Evolutionary conservation across 106 monocot species (phyloP).

Genomic region (Allium sativum): DNA sequence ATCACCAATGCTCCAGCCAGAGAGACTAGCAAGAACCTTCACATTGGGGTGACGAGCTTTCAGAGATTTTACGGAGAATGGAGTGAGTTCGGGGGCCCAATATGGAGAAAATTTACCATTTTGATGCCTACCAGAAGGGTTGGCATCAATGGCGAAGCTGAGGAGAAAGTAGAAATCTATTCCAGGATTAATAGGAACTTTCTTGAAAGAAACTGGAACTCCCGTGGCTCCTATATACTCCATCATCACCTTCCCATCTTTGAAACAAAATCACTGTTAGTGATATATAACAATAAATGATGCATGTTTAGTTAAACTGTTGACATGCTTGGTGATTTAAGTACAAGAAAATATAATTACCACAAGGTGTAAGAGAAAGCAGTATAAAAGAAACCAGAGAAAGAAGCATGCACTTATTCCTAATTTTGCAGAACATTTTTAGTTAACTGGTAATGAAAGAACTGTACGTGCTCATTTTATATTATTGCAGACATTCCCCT

Average conservation of each 20-base stretch:
- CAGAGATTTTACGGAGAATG: slow-evolving; percentile 11
- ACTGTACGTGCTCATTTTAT: no score
- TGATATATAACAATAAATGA: no score
- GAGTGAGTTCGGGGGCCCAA: slow-evolving; percentile 30
- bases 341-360: no score
- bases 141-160: slow-evolving; percentile 35
- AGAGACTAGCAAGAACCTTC: slow-evolving; percentile 28
- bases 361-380: no score
- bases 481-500: no score
- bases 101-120: slow-evolving; percentile 34
- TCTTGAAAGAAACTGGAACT: slow-evolving; percentile 11
- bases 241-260: slow-evolving; percentile 41
- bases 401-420: no score
- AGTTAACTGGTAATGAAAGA: no score
- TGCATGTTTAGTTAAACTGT: no score
- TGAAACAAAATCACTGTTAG: no score
- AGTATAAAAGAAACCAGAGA: no score
- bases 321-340: no score
- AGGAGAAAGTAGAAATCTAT: slow-evolving; percentile 36
- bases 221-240: slow-evolving; percentile 39
- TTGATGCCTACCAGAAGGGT: slow-evolving; percentile 8
- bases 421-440: no score
- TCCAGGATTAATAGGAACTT: slow-evolving; percentile 26
- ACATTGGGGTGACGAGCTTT: slow-evolving; percentile 29
- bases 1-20: slow-evolving; percentile 24